Percentiles rank a stretch among this genome's conserved stretches.
Conservation (phyloP, 2,329 filamentous ascomycete genomes). For the Lachnellula suecica region DNA sequence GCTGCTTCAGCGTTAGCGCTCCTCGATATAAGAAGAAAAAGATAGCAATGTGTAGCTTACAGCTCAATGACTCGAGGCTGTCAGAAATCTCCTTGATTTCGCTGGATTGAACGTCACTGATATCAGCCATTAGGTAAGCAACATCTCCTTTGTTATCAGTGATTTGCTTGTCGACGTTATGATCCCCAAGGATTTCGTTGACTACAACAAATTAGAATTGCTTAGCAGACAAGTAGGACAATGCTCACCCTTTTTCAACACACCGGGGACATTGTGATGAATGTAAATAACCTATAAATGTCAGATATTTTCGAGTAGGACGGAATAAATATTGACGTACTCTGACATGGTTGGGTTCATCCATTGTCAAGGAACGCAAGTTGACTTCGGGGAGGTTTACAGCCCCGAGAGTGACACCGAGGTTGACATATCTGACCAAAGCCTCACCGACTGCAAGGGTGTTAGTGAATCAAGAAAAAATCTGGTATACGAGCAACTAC, state of each 20-base stretch:
- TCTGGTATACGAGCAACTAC: conserved; percentile 38
- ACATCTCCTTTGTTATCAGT: conserved; percentile 92
- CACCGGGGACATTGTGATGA: conserved; percentile 94
- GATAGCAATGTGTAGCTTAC: conserved; percentile 49
- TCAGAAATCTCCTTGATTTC: conserved; percentile 88
- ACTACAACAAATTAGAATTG: conserved; percentile 50
- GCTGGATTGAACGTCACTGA: conserved; percentile 77
- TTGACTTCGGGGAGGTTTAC: conserved; percentile 97
- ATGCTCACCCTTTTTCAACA: conserved; percentile 72
- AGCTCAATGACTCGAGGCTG: conserved; percentile 75
- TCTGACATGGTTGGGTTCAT: conserved; percentile 85
- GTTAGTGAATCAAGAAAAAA: neutral
- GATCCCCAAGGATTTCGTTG: conserved; percentile 89
- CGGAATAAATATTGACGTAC: conserved; percentile 41
- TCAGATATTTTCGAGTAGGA: conserved; percentile 23
- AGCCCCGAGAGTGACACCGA: conserved; percentile 84
- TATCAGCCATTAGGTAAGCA: conserved; percentile 96
- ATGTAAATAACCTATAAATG: conserved; percentile 77
- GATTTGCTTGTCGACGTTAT: conserved; percentile 99
- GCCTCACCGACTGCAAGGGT: conserved; percentile 69
- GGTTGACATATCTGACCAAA: conserved; percentile 92
- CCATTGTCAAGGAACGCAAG: conserved; percentile 83
- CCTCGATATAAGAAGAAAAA: no score
- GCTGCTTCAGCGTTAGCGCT: conserved; percentile 24
- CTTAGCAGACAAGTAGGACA: neutral